Evolutionary conservation across 2,329 filamentous ascomycete genomes (phyloP), one percentile per base, ranked within the genome.

Genomic region (Aspergillus carbonarius): DNA sequence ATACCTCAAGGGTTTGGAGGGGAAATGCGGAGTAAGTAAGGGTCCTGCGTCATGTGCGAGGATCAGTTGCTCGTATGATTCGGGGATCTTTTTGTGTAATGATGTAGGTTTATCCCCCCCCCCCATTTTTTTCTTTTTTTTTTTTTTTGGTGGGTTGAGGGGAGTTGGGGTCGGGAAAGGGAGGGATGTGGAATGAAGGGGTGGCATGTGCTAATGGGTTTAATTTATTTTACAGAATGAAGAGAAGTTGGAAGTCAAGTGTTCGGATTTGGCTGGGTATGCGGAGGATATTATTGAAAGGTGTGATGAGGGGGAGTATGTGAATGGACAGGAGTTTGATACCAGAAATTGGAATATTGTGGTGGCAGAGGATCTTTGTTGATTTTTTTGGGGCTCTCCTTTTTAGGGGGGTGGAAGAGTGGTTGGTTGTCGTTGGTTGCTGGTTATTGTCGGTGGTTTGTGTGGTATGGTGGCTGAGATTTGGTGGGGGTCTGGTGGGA

Each of bases 261-360:
- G 52, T 32, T 44, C 39, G 8, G n/a, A 35, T 5, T 39, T 54
- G 25, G 52, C 25, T 3, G 17, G 25, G 5, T 46, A 54, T 13
- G 52, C 52, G 23, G 23, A 46, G 3, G 39, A 54, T 20, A 54
- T 54, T 20, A n/a, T 54, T 20, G 20, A 15, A 4, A 6, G 2
- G 17, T 54, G 52, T n/a, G 39, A 34, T 54, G 27, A 34, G 15
- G 40, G 39, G 9, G 27, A 32, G 48, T 50, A 50, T n/a, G 23
- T 54, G 9, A 46, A 54, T 17, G 52, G 39, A 6, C 25, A 54
- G 27, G 39, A 54, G 52, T 54, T 54, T 27, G 52, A 54, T 32
- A 13, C 25, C 7, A 39, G 44, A 8, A 46, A 35, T 7, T 54
- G 30, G 27, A 54, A 54, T 35, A 10, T 54, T 20, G 30, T 54